These are phyloP conservation scores for Sisymbrium altissimum DNA, from an alignment of 345 rosid genomes.

Conservation along the genomic window DNA sequence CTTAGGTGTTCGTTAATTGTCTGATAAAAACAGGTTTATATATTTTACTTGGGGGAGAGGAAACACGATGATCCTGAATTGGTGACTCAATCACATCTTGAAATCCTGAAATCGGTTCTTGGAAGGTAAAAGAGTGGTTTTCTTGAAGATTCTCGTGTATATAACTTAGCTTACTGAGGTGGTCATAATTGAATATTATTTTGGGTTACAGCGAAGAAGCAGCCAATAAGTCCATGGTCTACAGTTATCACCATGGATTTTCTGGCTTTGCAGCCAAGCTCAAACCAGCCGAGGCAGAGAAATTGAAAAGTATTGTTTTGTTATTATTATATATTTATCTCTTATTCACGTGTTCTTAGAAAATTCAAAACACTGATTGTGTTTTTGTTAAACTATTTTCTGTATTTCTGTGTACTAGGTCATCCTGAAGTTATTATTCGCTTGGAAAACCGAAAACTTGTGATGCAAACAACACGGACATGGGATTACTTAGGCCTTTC, in stretches of 20 bases:
- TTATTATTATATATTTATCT: not conserved
- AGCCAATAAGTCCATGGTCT: conserved; percentile 43
- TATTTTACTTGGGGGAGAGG: conserved; percentile 29
- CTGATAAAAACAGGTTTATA: conserved; percentile 21
- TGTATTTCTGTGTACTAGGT: conserved; percentile 23
- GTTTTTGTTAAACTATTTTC: not conserved
- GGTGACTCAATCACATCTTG: conserved; percentile 13
- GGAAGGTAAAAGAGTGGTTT: conserved; percentile 22
- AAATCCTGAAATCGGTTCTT: conserved; percentile 24
- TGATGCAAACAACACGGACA: conserved; percentile 42
- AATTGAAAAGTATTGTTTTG: conserved; percentile 16
- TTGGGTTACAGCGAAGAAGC: conserved; percentile 25
- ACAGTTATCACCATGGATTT: conserved; percentile 44
- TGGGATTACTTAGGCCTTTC: conserved; percentile 44
- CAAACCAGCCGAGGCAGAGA: conserved; percentile 37
- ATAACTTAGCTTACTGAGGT: not conserved
- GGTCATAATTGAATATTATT: not conserved
- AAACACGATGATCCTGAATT: conserved; percentile 8
- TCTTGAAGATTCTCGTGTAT: conserved; percentile 3
- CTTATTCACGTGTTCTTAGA: conserved; percentile 15
- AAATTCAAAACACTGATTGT: not conserved
- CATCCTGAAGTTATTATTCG: conserved; percentile 35
- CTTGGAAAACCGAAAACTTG: conserved; percentile 30
- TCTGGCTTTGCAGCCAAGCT: conserved; percentile 61
- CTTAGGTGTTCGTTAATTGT: not conserved